Evolutionary conservation across 78 protist species (phyloP).

Genomic region (Dictyostelium purpureum): DNA sequence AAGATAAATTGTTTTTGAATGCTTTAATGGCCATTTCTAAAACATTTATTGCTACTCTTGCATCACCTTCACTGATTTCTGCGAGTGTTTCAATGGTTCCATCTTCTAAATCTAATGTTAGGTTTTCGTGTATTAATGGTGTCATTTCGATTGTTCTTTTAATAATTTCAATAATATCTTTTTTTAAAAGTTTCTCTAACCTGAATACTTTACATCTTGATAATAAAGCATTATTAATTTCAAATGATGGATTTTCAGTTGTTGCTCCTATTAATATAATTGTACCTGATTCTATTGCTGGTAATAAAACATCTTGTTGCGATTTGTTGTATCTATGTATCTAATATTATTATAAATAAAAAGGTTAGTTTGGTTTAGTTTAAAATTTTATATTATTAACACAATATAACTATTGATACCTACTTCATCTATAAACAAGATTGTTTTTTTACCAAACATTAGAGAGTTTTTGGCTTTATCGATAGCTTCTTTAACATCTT

Average conservation of each 20-base stretch:
- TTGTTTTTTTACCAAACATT: constrained; percentile 23
- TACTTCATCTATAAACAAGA: constrained; percentile 81
- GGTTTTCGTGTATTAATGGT: not conserved
- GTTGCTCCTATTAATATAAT: constrained; percentile 89
- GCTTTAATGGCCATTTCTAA: constrained; percentile 43
- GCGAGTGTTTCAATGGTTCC: constrained; percentile 18
- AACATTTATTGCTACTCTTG: constrained; percentile 71
- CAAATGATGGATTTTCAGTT: constrained; percentile 89
- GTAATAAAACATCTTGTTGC: constrained; percentile 86
- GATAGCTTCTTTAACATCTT: constrained; percentile 29
- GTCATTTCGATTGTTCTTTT: constrained; percentile 49
- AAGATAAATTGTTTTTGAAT: not conserved
- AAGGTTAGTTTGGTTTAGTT: not conserved
- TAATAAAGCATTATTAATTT: constrained; percentile 68
- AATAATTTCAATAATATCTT: not conserved
- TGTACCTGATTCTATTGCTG: constrained; percentile 80
- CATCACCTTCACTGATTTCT: constrained; percentile 76
- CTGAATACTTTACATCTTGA: constrained; percentile 59
- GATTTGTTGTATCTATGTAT: constrained; percentile 73
- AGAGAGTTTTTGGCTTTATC: not conserved
- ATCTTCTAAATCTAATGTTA: not conserved
- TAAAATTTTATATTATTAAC: not conserved
- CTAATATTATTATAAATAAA: not conserved
- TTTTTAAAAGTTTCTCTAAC: constrained; percentile 23
- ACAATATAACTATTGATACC: no score